phyloP scores from a whole-genome alignment of 1,284 basidiomycete genomes.

The Testicularia cyperi region DNA sequence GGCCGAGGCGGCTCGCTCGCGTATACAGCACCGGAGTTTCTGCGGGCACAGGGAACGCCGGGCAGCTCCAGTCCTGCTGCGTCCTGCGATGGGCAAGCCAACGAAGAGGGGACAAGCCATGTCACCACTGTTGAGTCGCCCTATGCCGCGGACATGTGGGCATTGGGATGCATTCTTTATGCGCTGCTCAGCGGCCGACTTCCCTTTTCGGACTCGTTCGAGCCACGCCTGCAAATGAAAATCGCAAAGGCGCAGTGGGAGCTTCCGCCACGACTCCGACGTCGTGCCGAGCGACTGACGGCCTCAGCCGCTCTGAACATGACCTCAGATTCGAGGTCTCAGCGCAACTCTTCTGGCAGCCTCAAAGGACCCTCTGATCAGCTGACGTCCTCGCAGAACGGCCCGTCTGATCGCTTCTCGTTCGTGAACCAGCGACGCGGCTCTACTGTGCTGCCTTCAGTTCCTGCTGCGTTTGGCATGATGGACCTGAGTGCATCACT shows the following conservation, averaged over 20 bases:
- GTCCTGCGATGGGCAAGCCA: slow-evolving; percentile 2
- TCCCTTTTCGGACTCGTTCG: slow-evolving; percentile 49
- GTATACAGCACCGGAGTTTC: slow-evolving; percentile 48
- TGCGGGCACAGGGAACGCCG: slow-evolving; percentile 19
- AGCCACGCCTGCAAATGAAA: slow-evolving; percentile 51
- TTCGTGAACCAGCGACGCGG: slow-evolving; percentile 15
- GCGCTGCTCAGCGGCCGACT: slow-evolving; percentile 46
- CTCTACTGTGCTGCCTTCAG: slow-evolving; percentile 3
- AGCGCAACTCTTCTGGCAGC: slow-evolving; percentile 1
- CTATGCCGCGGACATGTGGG: slow-evolving; percentile 53
- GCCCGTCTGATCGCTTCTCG: slow-evolving; percentile 27
- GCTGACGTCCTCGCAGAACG: neutral
- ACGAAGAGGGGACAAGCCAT: slow-evolving; percentile 2
- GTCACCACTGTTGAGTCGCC: slow-evolving; percentile 22
- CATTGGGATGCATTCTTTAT: slow-evolving; percentile 51
- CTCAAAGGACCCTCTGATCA: neutral
- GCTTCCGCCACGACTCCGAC: slow-evolving; percentile 36
- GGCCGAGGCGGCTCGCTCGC: slow-evolving; percentile 46
- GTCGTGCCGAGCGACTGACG: slow-evolving; percentile 29
- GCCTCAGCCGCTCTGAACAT: slow-evolving; percentile 1
- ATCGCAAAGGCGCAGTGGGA: slow-evolving; percentile 52
- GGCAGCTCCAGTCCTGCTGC: slow-evolving; percentile 12
- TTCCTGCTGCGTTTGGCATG: slow-evolving; percentile 1
- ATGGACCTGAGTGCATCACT: slow-evolving; percentile 42
- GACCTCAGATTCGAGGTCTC: neutral